Evolutionary conservation across 345 rosid species (phyloP).

Genomic region (Toxicodendron radicans): DNA sequence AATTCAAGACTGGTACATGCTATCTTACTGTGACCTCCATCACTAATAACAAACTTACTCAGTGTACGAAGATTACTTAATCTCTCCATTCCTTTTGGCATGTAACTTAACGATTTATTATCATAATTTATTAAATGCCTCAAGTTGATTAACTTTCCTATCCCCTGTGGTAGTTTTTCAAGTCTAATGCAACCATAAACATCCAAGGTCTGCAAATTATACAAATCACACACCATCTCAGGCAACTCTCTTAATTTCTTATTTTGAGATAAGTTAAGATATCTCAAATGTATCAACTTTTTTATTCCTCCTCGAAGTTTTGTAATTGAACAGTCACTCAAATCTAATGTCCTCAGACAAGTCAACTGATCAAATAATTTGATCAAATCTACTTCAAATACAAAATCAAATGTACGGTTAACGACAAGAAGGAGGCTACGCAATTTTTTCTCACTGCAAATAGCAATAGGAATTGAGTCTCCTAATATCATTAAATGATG

Average conservation of each 20-base stretch:
- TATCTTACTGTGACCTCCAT: background rate
- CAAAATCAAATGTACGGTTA: too few species aligned
- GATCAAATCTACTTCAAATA: background rate
- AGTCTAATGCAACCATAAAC: background rate
- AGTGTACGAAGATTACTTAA: background rate
- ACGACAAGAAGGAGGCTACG: background rate
- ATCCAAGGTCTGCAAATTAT: background rate
- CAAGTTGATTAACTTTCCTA: background rate
- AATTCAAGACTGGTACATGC: background rate
- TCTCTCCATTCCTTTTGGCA: background rate
- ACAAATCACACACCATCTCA: background rate
- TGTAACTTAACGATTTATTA: background rate
- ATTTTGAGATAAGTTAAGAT: background rate
- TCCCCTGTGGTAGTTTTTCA: background rate
- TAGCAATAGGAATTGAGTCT: background rate
- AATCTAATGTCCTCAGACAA: background rate
- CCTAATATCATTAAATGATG: background rate
- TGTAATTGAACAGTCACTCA: background rate
- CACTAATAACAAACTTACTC: background rate
- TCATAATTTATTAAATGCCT: background rate
- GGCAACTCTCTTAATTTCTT: background rate
- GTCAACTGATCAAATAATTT: conserved; percentile 4
- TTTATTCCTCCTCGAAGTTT: background rate
- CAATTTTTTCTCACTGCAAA: background rate
- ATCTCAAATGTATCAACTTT: background rate